Conservation (phyloP, 805 yeast species). For the Kazachstania taianensis region DNA sequence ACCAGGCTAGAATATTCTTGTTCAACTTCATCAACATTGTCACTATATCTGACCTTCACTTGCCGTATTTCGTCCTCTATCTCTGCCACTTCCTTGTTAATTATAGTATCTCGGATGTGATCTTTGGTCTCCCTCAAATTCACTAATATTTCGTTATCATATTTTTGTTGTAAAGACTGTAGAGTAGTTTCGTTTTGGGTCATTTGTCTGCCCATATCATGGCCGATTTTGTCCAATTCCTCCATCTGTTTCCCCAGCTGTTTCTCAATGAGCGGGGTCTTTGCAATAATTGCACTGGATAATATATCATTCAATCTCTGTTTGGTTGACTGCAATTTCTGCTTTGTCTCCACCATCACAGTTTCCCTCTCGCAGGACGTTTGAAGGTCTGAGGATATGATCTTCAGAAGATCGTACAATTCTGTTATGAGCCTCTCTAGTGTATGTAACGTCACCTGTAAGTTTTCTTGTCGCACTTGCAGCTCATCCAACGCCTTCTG, state of each 20-base stretch:
- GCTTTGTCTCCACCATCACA: slow-evolving; percentile 40
- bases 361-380: slow-evolving; percentile 30
- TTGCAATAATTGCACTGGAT: slow-evolving; percentile 32
- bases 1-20: slow-evolving; percentile 45
- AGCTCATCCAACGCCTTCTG: slow-evolving; percentile 31
- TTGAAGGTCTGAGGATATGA: slow-evolving; percentile 38
- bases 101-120: slow-evolving; percentile 32
- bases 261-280: slow-evolving; percentile 31
- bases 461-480: slow-evolving; percentile 41
- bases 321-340: slow-evolving; percentile 37
- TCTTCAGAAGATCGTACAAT: slow-evolving; percentile 24
- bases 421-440: slow-evolving; percentile 33
- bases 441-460: slow-evolving; percentile 47
- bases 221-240: slow-evolving; percentile 38
- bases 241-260: slow-evolving; percentile 43
- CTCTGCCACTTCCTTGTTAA: slow-evolving; percentile 33
- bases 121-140: slow-evolving; percentile 40
- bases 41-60: slow-evolving; percentile 36
- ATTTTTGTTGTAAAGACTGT: slow-evolving; percentile 35
- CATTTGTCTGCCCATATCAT: slow-evolving; percentile 35
- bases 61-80: slow-evolving; percentile 24
- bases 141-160: slow-evolving; percentile 38
- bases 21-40: slow-evolving; percentile 44
- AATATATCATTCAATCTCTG: slow-evolving; percentile 30
- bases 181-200: slow-evolving; percentile 38